A percentile compares a stretch with the other conserved stretches of the same genome.
Conservation (phyloP, 768 basidiomycete genomes). For the Clitopilus hobsonii region DNA sequence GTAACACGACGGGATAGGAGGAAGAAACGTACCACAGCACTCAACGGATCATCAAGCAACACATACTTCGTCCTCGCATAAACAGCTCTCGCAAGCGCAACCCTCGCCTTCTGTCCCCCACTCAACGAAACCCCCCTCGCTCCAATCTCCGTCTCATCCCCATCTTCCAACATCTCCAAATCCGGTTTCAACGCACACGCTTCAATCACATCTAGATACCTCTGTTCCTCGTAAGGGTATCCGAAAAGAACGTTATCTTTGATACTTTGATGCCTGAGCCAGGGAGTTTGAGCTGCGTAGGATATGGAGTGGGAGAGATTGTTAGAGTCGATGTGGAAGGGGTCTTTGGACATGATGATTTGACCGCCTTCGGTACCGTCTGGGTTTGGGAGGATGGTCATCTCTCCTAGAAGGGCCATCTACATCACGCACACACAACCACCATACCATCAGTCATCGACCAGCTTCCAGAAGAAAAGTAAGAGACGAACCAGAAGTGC, state of each 20-base stretch:
- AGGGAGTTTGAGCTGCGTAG: conserved; percentile 71
- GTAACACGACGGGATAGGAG: too few species aligned
- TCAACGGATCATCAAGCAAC: conserved; percentile 77
- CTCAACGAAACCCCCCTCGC: conserved; percentile 73
- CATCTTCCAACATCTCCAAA: conserved; percentile 80
- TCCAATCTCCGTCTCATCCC: conserved; percentile 83
- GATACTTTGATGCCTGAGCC: conserved; percentile 70
- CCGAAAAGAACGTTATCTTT: conserved; percentile 82
- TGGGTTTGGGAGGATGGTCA: conserved; percentile 44
- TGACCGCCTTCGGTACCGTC: conserved; percentile 23
- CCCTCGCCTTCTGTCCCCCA: conserved; percentile 81
- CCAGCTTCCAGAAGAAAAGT: background rate
- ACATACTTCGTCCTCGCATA: conserved; percentile 69
- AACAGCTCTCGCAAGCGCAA: conserved; percentile 79
- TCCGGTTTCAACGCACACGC: conserved; percentile 82
- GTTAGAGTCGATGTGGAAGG: conserved; percentile 51
- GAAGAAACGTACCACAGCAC: conserved; percentile 67
- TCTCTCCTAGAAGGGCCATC: conserved; percentile 72
- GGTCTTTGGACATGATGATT: conserved; percentile 67
- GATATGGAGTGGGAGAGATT: conserved; percentile 63
- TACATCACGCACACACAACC: too few species aligned
- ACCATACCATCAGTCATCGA: background rate
- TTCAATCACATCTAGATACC: conserved; percentile 75
- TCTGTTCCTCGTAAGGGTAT: conserved; percentile 61
- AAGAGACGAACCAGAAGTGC: conserved; percentile 54